Evolutionary conservation across 768 basidiomycete genomes (phyloP).

Genomic region (Leccinum variicolor): DNA sequence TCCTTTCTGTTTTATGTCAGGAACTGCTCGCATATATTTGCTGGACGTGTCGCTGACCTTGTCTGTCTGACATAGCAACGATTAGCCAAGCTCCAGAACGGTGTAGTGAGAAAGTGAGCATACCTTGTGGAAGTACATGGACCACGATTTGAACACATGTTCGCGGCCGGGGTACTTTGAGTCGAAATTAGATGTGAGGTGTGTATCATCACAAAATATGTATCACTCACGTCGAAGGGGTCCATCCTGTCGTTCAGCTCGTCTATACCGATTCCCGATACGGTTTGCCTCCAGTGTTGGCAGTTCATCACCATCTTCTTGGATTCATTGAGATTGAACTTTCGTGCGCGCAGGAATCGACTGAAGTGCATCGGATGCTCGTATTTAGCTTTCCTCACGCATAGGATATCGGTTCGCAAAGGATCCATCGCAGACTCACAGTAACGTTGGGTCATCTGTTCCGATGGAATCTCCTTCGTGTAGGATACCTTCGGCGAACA

Average conservation of each 20-base stretch:
- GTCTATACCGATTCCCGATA: conserved; percentile 64
- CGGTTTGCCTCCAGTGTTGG: conserved; percentile 65
- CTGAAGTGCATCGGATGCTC: conserved; percentile 32
- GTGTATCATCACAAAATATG: neutral
- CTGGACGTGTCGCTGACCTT: conserved; percentile 43
- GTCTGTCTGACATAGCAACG: conserved; percentile 47
- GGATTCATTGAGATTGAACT: conserved; percentile 54
- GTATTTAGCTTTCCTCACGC: conserved; percentile 4
- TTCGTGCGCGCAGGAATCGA: conserved; percentile 74
- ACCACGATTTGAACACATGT: conserved; percentile 72
- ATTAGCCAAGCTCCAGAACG: neutral
- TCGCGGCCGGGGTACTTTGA: conserved; percentile 66
- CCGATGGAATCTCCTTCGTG: conserved; percentile 62
- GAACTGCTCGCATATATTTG: neutral
- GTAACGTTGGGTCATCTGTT: conserved; percentile 54
- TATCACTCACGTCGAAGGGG: conserved; percentile 61
- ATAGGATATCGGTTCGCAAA: neutral
- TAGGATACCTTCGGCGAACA: conserved; percentile 52
- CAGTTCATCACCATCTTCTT: conserved; percentile 67
- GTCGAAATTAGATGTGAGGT: neutral
- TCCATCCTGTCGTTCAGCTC: conserved; percentile 58
- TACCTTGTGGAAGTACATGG: conserved; percentile 77
- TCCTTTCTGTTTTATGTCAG: conserved; percentile 46
- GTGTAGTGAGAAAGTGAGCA: conserved; percentile 8
- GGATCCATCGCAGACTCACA: conserved; percentile 39